Conservation (phyloP, 2,329 filamentous ascomycete species). For the Aspergillus fructus region DNA sequence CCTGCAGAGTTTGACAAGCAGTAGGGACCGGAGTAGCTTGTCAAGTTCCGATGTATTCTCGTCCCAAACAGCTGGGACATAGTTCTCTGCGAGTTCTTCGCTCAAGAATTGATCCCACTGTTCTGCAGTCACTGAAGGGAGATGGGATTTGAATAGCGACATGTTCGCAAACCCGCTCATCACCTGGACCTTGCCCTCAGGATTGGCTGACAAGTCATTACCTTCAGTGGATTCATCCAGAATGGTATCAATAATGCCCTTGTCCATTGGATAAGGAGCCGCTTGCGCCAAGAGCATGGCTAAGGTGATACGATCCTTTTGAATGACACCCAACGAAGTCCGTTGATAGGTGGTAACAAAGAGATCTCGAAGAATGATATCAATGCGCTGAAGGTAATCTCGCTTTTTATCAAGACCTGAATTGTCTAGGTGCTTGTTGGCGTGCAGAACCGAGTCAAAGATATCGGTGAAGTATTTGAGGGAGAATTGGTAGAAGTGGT, state of each 20-base stretch:
- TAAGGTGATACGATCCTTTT: conserved; percentile 90
- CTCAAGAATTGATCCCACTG: conserved; percentile 80
- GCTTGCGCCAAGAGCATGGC: conserved; percentile 95
- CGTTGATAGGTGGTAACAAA: conserved; percentile 91
- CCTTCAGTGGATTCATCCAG: conserved; percentile 76
- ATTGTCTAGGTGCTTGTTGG: conserved; percentile 67
- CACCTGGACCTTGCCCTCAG: conserved; percentile 64
- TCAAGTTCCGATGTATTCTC: conserved; percentile 65
- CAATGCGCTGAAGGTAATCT: conserved; percentile 75
- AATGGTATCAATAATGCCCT: conserved; percentile 79
- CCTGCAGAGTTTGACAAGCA: conserved; percentile 91
- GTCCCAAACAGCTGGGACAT: conserved; percentile 75
- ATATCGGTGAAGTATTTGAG: conserved; percentile 98
- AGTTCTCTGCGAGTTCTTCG: conserved; percentile 83
- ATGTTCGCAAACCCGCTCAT: conserved; percentile 69
- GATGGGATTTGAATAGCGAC: conserved; percentile 68
- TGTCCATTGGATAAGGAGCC: conserved; percentile 95
- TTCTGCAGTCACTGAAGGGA: conserved; percentile 61
- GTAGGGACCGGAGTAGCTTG: conserved; percentile 75
- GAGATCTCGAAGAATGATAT: conserved; percentile 86
- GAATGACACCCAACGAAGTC: conserved; percentile 87
- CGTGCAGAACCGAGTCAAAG: conserved; percentile 85
- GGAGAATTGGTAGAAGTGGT: conserved; percentile 99
- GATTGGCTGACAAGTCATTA: conserved; percentile 72
- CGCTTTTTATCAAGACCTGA: conserved; percentile 51